Evolutionary conservation across 495 filamentous ascomycete species (phyloP).

Genomic region (Diplogelasinospora grovesii): DNA sequence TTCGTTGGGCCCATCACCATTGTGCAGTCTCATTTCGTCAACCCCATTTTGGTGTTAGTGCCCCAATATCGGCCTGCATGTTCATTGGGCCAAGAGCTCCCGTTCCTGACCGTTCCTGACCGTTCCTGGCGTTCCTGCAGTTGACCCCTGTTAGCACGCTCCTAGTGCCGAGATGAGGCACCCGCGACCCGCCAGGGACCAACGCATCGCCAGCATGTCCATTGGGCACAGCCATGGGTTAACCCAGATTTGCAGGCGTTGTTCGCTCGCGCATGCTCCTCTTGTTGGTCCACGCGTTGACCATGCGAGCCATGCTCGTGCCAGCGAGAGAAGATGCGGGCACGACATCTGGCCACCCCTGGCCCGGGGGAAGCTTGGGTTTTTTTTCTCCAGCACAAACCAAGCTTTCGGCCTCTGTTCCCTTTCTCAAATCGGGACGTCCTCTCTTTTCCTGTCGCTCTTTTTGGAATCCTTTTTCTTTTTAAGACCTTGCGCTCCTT

Average conservation of each 20-base stretch:
- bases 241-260: slow-evolving; percentile 15
- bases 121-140: too few species aligned
- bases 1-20: too few species aligned
- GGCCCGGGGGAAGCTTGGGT: slow-evolving; percentile 4
- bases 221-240: too few species aligned
- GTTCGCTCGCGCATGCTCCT: neutral
- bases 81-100: slow-evolving; percentile 10
- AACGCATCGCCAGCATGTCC: too few species aligned
- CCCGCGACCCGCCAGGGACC: slow-evolving; percentile 9
- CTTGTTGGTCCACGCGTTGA: slow-evolving; percentile 5
- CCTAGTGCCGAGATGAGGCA: slow-evolving; percentile 22
- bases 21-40: slow-evolving; percentile 15
- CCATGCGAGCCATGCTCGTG: too few species aligned
- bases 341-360: slow-evolving; percentile 10
- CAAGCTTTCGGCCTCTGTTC: slow-evolving; percentile 1
- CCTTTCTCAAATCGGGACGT: slow-evolving; percentile 10
- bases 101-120: slow-evolving; percentile 17
- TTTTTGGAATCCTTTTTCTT: slow-evolving; percentile 1
- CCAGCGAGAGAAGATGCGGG: slow-evolving; percentile 8
- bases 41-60: slow-evolving; percentile 12
- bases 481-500: slow-evolving; percentile 6
- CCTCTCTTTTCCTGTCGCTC: slow-evolving; percentile 16
- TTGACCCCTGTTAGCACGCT: slow-evolving; percentile 5
- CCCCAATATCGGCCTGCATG: slow-evolving; percentile 5
- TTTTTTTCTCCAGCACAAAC: slow-evolving; percentile 11